Base-by-base conservation (phyloP, 2,329 filamentous ascomycete genomes). In the Venturia carpophila region DNA sequence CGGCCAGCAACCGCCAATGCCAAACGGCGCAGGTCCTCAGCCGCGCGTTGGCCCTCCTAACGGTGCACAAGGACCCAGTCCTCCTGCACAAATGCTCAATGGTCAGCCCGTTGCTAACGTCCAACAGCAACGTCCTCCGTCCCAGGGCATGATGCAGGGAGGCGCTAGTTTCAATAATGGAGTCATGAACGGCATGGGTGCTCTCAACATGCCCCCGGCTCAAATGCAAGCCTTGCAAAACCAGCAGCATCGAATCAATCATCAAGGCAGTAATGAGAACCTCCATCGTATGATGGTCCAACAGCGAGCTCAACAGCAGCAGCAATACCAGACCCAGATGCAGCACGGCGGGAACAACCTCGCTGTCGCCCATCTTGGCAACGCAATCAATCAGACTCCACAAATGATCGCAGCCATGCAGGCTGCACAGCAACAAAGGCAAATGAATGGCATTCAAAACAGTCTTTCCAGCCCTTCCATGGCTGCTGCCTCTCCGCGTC, bases 161-260 rank as follows among this genome's bases (percentile, higher is more conserved):
- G 79, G 79, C 42, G 47, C 47, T 3, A 52, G 24, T 52, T 78
- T 82, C 65, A 74, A 71, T 2, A 79, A 79, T 64, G 75, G 75
- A 2, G 74, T 71, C 80, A 84, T 75, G 77, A 77, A 70, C 76
- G 83, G 69, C 74, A 82, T 71, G 80, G 84, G 75, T 70, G 80
- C 64, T 2, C 85, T 84, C 66, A 83, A 83, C 58, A 80, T 89
- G 30, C 85, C 87, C 45, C 87, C 90, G 72, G 86, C 88, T 30
- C 88, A 88, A 68, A 82, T 91, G 78, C 87, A 88, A 70, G 80
- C 81, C 19, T 78, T 82, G 74, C 79, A 78, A 67, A 77, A 76
- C 60, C 83, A 88, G 68, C 83, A 88, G 68, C 81, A 84, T 64
- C 83, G 87, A 64, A 82, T 90, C 78, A 82, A 42, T 27, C 71